A percentile compares a stretch with the other conserved stretches of the same genome.
These are phyloP conservation scores for Teunomyces barrocoloradensis DNA, from an alignment of 805 yeast genomes.

Conservation along the genomic window DNA sequence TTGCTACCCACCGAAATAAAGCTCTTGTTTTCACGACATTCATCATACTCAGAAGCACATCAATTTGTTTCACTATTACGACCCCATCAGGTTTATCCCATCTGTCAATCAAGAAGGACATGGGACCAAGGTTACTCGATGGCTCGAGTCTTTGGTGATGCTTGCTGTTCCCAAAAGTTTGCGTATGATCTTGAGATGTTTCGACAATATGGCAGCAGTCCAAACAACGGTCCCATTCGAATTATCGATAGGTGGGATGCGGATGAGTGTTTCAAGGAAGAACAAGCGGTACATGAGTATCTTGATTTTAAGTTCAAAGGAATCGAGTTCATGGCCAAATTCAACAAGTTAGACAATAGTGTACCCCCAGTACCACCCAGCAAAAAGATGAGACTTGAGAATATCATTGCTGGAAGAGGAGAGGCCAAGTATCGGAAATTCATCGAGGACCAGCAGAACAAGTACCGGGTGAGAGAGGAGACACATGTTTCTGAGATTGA, in stretches of 20 bases:
- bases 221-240: constrained; percentile 16
- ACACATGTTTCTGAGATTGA: background rate
- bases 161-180: constrained; percentile 17
- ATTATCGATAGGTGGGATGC: constrained; percentile 35
- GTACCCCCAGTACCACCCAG: background rate
- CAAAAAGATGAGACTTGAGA: constrained; percentile 22
- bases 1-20: constrained; percentile 35
- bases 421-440: constrained; percentile 19
- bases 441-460: constrained; percentile 23
- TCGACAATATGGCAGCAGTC: constrained; percentile 13
- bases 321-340: constrained; percentile 3
- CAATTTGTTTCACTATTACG: constrained; percentile 32
- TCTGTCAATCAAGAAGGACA: constrained; percentile 27
- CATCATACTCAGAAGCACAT: constrained; percentile 42
- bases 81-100: constrained; percentile 45
- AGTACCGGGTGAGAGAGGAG: constrained; percentile 11
- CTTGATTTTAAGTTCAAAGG: constrained; percentile 11
- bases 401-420: constrained; percentile 25
- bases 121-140: constrained; percentile 42
- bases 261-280: constrained; percentile 28
- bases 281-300: constrained; percentile 14
- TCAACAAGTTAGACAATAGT: background rate
- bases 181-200: constrained; percentile 14
- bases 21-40: constrained; percentile 46
- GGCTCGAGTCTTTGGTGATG: constrained; percentile 39